phyloP scores from a whole-genome alignment of 2,329 filamentous ascomycete species.

The Hymenoscyphus infarciens region DNA sequence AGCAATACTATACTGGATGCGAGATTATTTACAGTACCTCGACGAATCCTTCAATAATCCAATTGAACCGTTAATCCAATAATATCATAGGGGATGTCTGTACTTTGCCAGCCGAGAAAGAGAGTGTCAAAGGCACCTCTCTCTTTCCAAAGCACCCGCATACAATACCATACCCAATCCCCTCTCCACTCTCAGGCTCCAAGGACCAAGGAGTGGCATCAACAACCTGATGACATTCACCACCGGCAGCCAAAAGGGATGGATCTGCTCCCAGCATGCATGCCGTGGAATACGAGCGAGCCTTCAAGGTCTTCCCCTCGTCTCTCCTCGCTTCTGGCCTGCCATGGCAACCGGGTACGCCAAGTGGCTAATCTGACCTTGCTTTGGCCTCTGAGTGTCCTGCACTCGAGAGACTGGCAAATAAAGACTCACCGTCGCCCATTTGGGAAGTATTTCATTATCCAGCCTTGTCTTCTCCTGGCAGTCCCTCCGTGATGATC shows the following conservation, averaged over 20 bases:
- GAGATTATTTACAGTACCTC: constrained; percentile 1
- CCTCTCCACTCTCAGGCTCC: background rate
- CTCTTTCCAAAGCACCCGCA: background rate
- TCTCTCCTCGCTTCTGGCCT: background rate
- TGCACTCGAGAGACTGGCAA: too few relatives aligned
- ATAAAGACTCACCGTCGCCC: background rate
- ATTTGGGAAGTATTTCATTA: background rate
- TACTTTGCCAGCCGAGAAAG: background rate
- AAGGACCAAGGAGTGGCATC: background rate
- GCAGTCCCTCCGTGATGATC: background rate
- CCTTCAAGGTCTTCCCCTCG: background rate
- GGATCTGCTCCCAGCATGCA: background rate
- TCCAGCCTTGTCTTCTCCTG: background rate
- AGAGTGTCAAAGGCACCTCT: background rate
- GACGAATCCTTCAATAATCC: background rate
- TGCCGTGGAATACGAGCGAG: constrained; percentile 4
- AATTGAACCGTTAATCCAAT: background rate
- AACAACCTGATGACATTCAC: background rate
- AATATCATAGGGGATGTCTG: background rate
- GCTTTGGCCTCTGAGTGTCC: background rate
- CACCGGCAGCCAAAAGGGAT: background rate
- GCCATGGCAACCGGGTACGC: constrained; percentile 1
- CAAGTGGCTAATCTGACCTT: background rate
- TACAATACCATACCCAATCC: background rate
- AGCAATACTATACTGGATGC: background rate